These are phyloP conservation scores for Dryas drummondii DNA, from an alignment of 306 rosid genomes.

Conservation along the genomic window DNA sequence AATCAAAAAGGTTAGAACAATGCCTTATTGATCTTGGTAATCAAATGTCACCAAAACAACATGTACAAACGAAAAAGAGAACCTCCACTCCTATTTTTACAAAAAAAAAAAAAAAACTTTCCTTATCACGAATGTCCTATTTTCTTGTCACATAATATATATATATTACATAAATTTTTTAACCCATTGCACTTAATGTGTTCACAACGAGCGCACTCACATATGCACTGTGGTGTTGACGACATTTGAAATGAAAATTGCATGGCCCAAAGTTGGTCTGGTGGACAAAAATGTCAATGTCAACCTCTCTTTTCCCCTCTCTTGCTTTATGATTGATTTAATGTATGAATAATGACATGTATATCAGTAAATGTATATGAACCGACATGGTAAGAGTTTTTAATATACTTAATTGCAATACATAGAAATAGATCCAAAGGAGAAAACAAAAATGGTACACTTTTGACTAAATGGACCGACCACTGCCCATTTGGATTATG, in stretches of 20 bases:
- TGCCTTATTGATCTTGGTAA: neutral
- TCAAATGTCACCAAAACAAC: neutral
- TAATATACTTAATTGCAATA: neutral
- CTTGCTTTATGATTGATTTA: slow-evolving; percentile 2
- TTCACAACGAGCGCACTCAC: slow-evolving; percentile 5
- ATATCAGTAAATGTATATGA: neutral
- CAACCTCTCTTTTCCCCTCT: neutral
- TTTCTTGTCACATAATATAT: too few relatives aligned
- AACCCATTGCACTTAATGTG: too few relatives aligned
- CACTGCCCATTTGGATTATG: neutral
- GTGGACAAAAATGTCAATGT: slow-evolving; percentile 15
- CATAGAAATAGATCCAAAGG: neutral
- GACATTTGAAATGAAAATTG: neutral
- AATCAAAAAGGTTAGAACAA: neutral
- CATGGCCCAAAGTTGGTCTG: slow-evolving; percentile 7
- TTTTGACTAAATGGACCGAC: slow-evolving; percentile 17
- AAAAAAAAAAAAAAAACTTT: too few relatives aligned
- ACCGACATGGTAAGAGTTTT: neutral
- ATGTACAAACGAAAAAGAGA: neutral
- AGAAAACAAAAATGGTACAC: neutral
- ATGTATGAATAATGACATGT: neutral
- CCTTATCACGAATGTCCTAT: too few relatives aligned
- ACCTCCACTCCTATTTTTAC: neutral
- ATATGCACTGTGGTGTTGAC: neutral
- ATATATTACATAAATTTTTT: too few relatives aligned